Base-by-base conservation (phyloP, 2,329 filamentous ascomycete species). In the Colletotrichum sp. region DNA sequence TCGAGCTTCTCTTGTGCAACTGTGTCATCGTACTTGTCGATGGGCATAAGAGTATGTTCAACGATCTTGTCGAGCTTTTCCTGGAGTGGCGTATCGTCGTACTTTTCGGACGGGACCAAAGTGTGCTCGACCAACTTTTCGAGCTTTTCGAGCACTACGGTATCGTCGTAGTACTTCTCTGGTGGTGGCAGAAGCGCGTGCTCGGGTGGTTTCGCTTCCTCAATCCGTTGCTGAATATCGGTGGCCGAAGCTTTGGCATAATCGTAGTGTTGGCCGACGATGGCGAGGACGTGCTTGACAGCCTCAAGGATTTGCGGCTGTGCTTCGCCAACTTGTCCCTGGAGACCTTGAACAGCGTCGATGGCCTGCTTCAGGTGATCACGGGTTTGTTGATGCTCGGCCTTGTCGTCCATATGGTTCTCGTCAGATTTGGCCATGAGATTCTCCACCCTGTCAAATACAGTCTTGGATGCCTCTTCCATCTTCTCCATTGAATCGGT, bases 261-360 rank as follows among this genome's bases (percentile, higher is more conserved):
- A 79, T 98, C 95, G 80, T 94, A 98, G 82, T 98, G 96, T 81
- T 97, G 92, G 28, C 92, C 94, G 70, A 98, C 94, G 28, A 97
- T 89, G 9, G 92, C 88, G 52, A 97, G 89, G n/a, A 98, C 92
- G 80, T 98, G 95, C 79, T 95, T 94, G 78, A 99, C 91, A 0
- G 94, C 92, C 69, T 96, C 93, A 73, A 98, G 90, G 78, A 98
- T 94, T 85, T 97, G 94, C 2, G 97, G 97, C 79, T 98, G 94
- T 78, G 94, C 94, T 82, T 98, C 96, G 10, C 90, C 91, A 34
- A 98, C 90, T 73, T 97, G 92, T 74, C 90, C 93, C 81, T 97
- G 94, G 2, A 98, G 87, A 28, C 92, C 92, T 78, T 94, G 93
- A 18, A 98, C 92, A 9, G 91, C 91, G 72, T 90, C 90, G 48